Evolutionary conservation across 2,329 filamentous ascomycete genomes (phyloP), one percentile per base, ranked within the genome.

Genomic region (Venturia asperata): DNA sequence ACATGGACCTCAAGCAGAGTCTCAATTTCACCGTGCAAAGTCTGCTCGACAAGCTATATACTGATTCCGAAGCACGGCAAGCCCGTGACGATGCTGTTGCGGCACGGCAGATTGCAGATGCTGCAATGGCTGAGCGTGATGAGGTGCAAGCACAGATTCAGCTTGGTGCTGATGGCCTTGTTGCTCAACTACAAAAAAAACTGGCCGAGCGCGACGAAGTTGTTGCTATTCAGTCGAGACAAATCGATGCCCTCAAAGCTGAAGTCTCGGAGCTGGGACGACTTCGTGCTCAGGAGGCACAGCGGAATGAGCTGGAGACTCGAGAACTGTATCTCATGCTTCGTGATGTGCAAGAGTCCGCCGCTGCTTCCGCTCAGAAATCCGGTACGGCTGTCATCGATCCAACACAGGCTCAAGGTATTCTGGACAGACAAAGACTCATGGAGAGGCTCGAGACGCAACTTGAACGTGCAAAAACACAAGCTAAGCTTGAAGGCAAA

Each of bases 271-370:
- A 91, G 71, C 79, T 96, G 65, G 92, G 96, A 75, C 87, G 91
- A 17, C 79, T 97, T 68, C 85, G 93, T 67, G 89, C 90, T 21
- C 92, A 95, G 75, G 93, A 97, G 74, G 83, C 95, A 43, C 94
- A 97, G 77, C 85, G 94, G 63, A 96, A 96, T 72, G 94, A 99
- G 77, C 81, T 99, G 39, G 94, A 99, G 78, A 97, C 93, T 1
- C 85, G 94, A 78, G 94, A 99, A 77, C 80, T 99, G 27, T 99
- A 97, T 76, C 88, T 99, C 65, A 99, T 99, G 94, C 87, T 99
- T 68, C 87, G 93, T 67, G 94, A 99, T 77, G 93, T 94, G 45
- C 93, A 97, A 77, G 93, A 99, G 72, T 91, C 97, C 69, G 93
- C 93, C 58, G 92, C 92, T 30, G 92, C 93, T 3, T 90, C 91